A percentile compares a stretch with the other conserved stretches of the same genome.
phyloP scores from a whole-genome alignment of 768 basidiomycete species.

The Aureoboletus auriporus region DNA sequence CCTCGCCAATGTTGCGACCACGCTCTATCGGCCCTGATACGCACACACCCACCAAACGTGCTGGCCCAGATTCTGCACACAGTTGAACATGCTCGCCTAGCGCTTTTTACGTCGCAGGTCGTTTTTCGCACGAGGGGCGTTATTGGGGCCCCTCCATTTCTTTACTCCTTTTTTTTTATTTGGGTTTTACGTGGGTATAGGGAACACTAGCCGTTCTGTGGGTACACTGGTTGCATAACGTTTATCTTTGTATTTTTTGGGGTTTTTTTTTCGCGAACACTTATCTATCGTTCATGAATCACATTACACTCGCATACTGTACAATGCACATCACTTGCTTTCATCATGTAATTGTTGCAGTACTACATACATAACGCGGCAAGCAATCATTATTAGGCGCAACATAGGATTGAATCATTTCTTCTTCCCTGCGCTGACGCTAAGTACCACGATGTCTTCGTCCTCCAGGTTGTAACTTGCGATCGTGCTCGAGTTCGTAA shows the following conservation, averaged over 20 bases:
- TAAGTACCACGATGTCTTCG: conserved; percentile 78
- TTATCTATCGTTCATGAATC: conserved; percentile 15
- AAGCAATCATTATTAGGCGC: not conserved
- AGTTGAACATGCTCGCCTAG: conserved; percentile 9
- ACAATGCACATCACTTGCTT: conserved; percentile 19
- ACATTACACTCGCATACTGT: conserved; percentile 14
- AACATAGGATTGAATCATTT: conserved; percentile 36
- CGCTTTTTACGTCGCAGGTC: conserved; percentile 26
- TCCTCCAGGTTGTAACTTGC: conserved; percentile 89
- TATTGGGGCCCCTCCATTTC: conserved; percentile 1
- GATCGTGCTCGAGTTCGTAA: conserved; percentile 82
- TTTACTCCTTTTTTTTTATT: conserved; percentile 10
- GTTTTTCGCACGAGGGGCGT: conserved; percentile 23
- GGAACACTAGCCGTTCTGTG: conserved; percentile 6
- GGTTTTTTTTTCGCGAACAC: not conserved
- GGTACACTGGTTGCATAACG: not conserved
- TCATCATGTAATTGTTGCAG: conserved; percentile 9
- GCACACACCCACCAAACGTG: conserved; percentile 12
- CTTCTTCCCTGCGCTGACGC: conserved; percentile 73
- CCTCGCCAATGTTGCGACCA: conserved; percentile 22
- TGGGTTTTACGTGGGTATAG: conserved; percentile 13
- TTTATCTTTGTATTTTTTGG: conserved; percentile 7
- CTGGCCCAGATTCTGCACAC: conserved; percentile 11
- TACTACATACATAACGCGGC: conserved; percentile 5
- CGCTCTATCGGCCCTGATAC: conserved; percentile 16